Evolutionary conservation across 2,329 filamentous ascomycete genomes (phyloP), one percentile per base, ranked within the genome.

Genomic region (Fusarium sp.): DNA sequence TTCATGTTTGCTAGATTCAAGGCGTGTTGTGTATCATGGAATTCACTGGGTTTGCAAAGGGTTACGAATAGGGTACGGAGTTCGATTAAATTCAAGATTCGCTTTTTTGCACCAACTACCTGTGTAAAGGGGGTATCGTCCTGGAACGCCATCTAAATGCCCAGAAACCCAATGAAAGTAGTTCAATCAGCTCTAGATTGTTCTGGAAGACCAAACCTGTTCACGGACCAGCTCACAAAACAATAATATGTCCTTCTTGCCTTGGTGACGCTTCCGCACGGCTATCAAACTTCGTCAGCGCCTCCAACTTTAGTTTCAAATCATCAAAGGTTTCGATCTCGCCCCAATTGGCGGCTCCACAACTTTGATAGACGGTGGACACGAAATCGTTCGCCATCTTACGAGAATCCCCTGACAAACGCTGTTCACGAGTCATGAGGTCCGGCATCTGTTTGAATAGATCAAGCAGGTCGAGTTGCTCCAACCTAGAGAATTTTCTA

Each of bases 51-150:
- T 40, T 56, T 65, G 53, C 24, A 24, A 24, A 24, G 71, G 64
- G 39, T 65, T 53, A 72, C 44, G 71, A 67, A 51, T 62, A 67
- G 17, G 73, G 69, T 52, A 72, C 26, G 69, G 72, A 73, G 70
- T 73, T 61, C 47, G 41, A 66, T 61, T 43, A 64, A 67, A 61
- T 66, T 62, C 48, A 57, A 39, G 22, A 59, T 58, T 57, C 46
- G 24, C 55, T 55, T 39, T 56, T 41, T 33, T 32, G 7, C 51
- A 60, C 8, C n/a, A 56, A 44, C 58, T 64, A 48, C 46, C 49
- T 55, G 46, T 57, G 35, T 57, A 64, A 51, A 45, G 57, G 24
- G 56, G 64, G 68, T 70, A 65, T 70, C 59, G 19, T 39, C 37
- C 32, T 59, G 46, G 33, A 63, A 47, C 50, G 50, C 67, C 47